Base-by-base conservation (phyloP, 2,329 filamentous ascomycete genomes). In the Helminthosporium solani region DNA sequence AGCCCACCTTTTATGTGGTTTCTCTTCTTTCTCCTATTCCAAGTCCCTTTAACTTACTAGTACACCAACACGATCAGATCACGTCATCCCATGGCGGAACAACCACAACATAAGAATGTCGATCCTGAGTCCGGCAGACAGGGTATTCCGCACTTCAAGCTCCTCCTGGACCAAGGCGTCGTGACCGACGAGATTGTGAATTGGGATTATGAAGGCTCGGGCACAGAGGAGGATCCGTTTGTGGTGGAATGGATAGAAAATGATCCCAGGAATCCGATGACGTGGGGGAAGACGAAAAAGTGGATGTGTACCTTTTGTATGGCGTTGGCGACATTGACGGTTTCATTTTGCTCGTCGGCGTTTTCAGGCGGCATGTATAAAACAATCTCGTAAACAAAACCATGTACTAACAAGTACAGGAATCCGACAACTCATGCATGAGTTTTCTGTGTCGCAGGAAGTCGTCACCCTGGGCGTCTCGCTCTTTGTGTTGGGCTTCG, bases 241-340 rank as follows among this genome's bases (percentile, higher is more conserved):
- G 60, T 74, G 8, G 71, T 78, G 40, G 70, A 74, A 38, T 78
- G 72, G 72, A 69, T 76, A 45, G 67, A 73, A 16, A 68, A 73
- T 37, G 75, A 78, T 46, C 70, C 73, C 2, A 64, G 73, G 47
- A 76, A 77, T 43, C 73, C 73, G 0, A 68, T 75, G 66, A 59
- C 52, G 11, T 75, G 70, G 52, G 11, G 58, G 7, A 59, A 57
- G 41, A 58, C 58, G 33, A 71, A 67, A 56, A 76, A 75, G 51
- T 74, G 73, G 72, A 52, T 64, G 15, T 67, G 72, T 40, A 64
- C 68, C 7, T 28, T 73, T 21, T 57, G 67, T 12, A 67, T 74
- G 50, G 72, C 73, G 6, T 61, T 74, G 40, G 68, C 73, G 1
- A 73, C 72, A 3, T 65, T 75, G 34, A 66, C 70, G 4, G 73